Evolutionary conservation across 495 filamentous ascomycete genomes (phyloP).

Genomic region (Penicillium bialowiezense): DNA sequence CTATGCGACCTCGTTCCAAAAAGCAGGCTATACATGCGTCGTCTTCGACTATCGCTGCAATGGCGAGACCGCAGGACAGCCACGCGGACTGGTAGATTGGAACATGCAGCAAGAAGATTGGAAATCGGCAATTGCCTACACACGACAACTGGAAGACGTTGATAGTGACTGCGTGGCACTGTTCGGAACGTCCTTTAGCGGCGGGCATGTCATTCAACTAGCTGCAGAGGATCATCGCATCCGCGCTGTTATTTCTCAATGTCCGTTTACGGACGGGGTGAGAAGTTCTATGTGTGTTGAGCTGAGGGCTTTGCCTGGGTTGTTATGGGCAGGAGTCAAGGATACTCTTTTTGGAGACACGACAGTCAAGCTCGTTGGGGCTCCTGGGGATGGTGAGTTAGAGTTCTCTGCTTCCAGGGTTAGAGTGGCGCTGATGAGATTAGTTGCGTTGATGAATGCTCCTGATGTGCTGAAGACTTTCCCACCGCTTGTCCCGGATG

Average conservation of each 20-base stretch:
- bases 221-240: neutral
- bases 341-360: neutral
- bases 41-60: constrained; percentile 2
- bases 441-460: constrained; percentile 1
- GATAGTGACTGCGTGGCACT: neutral
- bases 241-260: neutral
- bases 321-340: neutral
- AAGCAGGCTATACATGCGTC: neutral
- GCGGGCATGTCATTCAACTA: neutral
- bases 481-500: neutral
- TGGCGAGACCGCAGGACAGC: neutral
- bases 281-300: neutral
- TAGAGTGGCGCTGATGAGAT: neutral
- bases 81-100: neutral
- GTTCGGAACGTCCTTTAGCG: neutral
- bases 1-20: neutral
- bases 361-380: neutral
- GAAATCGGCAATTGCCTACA: neutral
- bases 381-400: neutral
- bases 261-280: neutral
- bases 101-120: neutral
- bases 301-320: neutral
- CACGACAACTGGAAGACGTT: neutral
- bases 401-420: neutral
- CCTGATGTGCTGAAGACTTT: neutral